A percentile compares a stretch with the other conserved stretches of the same genome.
phyloP scores from a whole-genome alignment of 768 basidiomycete species.

The Obba rivulosa region DNA sequence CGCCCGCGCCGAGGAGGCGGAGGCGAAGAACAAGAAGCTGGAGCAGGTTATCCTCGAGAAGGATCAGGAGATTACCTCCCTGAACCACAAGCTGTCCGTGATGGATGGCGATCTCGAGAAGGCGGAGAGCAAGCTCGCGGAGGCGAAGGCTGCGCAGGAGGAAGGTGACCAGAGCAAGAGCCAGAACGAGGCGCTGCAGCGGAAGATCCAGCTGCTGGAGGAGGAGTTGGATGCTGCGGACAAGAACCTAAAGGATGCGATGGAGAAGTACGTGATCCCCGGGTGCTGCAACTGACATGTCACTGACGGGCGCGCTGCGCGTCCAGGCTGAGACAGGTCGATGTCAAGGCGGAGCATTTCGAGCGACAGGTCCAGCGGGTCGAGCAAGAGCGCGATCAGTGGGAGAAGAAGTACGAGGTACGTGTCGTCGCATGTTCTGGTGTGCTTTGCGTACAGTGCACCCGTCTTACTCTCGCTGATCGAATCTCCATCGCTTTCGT shows the following conservation, averaged over 20 bases:
- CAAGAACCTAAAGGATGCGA: constrained; percentile 94
- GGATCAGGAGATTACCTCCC: constrained; percentile 83
- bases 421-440: constrained; percentile 17
- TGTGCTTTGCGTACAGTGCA: not conserved
- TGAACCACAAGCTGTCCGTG: constrained; percentile 61
- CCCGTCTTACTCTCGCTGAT: not conserved
- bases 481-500: not conserved
- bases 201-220: constrained; percentile 90
- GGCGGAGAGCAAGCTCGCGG: constrained; percentile 57
- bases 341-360: constrained; percentile 98
- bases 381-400: constrained; percentile 87
- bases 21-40: constrained; percentile 72
- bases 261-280: constrained; percentile 80
- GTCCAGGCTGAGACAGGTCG: constrained; percentile 84
- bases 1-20: constrained; percentile 81
- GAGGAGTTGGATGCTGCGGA: constrained; percentile 95
- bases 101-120: constrained; percentile 68
- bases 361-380: constrained; percentile 83
- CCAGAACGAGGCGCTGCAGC: constrained; percentile 62
- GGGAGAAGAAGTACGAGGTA: constrained; percentile 96
- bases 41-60: constrained; percentile 71
- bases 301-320: constrained; percentile 5
- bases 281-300: not conserved
- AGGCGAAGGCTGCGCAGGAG: constrained; percentile 56
- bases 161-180: constrained; percentile 70